Conservation (phyloP, 2,329 filamentous ascomycete genomes). For the Myotisia sp. region DNA sequence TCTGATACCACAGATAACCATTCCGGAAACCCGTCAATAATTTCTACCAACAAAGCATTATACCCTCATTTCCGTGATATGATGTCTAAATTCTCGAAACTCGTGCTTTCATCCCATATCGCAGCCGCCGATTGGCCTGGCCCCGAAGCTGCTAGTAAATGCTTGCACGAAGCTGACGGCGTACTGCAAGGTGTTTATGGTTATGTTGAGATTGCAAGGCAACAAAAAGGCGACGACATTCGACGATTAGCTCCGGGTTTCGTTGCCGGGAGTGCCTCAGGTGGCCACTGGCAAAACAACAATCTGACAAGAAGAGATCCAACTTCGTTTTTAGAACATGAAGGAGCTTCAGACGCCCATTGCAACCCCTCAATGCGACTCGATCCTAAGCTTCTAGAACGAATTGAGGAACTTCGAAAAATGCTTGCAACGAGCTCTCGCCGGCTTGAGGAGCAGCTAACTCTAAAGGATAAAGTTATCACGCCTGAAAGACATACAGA, state of each 20-base stretch:
- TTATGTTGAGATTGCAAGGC: conserved; percentile 87
- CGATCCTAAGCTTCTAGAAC: conserved; percentile 63
- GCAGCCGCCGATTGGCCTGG: conserved; percentile 92
- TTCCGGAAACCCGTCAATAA: conserved; percentile 97
- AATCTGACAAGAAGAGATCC: conserved; percentile 50
- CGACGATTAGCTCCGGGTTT: conserved; percentile 89
- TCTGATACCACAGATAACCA: conserved; percentile 98
- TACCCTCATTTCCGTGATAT: conserved; percentile 97
- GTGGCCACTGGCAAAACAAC: conserved; percentile 73
- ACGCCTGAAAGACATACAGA: conserved; percentile 63
- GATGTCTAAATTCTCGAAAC: conserved; percentile 99
- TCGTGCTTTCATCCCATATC: conserved; percentile 95
- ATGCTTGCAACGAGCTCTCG: conserved; percentile 75
- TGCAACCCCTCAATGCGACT: conserved; percentile 59
- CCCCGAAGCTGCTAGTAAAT: conserved; percentile 86
- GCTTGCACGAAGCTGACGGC: conserved; percentile 91
- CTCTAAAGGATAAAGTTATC: conserved; percentile 62
- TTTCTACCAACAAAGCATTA: conserved; percentile 90
- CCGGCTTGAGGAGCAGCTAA: conserved; percentile 69
- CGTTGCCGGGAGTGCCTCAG: conserved; percentile 66
- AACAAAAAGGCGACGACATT: conserved; percentile 85
- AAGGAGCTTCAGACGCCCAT: conserved; percentile 56
- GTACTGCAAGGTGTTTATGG: conserved; percentile 87
- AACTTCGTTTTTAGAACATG: conserved; percentile 65
- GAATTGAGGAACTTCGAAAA: conserved; percentile 72